Evolutionary conservation across 2,329 filamentous ascomycete genomes (phyloP).

Genomic region (Didymella pinodella): DNA sequence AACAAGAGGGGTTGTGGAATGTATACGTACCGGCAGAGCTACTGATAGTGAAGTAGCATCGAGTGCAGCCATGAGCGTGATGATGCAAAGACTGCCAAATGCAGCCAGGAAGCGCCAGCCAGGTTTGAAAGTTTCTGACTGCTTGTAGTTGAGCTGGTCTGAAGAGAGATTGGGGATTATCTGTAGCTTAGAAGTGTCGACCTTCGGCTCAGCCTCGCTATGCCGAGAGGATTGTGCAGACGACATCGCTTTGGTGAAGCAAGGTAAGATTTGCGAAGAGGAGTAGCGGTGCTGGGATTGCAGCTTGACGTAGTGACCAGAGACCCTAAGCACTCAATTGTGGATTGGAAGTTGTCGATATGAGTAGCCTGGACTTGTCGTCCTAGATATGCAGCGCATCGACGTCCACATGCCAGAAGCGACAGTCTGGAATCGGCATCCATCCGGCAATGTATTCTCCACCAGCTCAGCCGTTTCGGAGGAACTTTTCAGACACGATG

Average conservation of each 20-base stretch:
- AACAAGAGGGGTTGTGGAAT: background rate
- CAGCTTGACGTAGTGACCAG: background rate
- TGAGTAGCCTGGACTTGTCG: background rate
- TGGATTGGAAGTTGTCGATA: background rate
- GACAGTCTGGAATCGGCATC: background rate
- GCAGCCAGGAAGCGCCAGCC: constrained; percentile 10
- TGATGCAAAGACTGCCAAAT: constrained; percentile 56
- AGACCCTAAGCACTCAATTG: background rate
- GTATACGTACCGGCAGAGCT: constrained; percentile 56
- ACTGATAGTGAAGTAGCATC: constrained; percentile 72
- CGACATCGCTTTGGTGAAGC: background rate
- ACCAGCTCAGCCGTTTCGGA: background rate
- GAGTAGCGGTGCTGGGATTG: background rate
- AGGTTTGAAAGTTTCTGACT: background rate
- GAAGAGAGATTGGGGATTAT: background rate
- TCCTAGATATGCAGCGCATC: background rate
- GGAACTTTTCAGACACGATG: background rate
- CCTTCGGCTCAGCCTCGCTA: background rate
- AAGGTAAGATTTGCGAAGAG: background rate
- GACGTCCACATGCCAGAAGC: background rate
- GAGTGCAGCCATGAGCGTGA: constrained; percentile 69
- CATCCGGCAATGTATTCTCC: background rate
- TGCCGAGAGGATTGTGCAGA: background rate
- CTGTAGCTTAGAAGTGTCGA: background rate
- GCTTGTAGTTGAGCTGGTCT: background rate